These are phyloP conservation scores for Nicotiana noctiflora DNA, from an alignment of 257 asterid genomes.

Conservation along the genomic window DNA sequence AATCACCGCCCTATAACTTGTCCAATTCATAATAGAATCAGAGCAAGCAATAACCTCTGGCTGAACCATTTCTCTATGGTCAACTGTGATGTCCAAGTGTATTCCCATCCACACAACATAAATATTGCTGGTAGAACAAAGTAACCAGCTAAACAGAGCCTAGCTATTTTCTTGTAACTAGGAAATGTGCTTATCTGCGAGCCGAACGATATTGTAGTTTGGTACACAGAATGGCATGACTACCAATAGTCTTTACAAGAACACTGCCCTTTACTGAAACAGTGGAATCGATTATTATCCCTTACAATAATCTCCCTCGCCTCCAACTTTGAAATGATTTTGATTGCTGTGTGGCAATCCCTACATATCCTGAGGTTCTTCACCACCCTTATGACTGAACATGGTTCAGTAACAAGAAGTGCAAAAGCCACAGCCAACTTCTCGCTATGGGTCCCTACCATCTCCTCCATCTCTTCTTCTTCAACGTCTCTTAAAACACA, in stretches of 20 bases:
- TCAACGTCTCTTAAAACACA: conserved; percentile 50
- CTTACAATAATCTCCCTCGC: conserved; percentile 49
- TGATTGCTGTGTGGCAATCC: conserved; percentile 63
- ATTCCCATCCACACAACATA: neutral
- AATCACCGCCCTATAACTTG: neutral
- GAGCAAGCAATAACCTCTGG: neutral
- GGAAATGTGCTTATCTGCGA: conserved; percentile 7
- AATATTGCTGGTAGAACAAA: neutral
- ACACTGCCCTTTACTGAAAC: conserved; percentile 41
- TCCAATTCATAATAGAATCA: neutral
- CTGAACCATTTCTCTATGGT: neutral
- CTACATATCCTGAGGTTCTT: conserved; percentile 61
- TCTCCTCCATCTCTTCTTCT: conserved; percentile 66
- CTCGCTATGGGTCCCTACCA: conserved; percentile 59
- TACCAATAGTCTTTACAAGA: conserved; percentile 76
- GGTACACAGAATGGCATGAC: neutral
- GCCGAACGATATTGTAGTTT: neutral
- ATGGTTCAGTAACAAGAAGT: conserved; percentile 40
- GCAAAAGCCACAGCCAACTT: conserved; percentile 57
- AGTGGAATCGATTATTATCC: conserved; percentile 61
- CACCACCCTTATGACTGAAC: conserved; percentile 41
- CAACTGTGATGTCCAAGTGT: neutral
- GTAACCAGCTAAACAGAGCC: neutral
- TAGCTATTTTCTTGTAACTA: neutral
- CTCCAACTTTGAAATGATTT: conserved; percentile 47